These are phyloP conservation scores for Colletotrichum musicola DNA, from an alignment of 2,329 filamentous ascomycete species.

Conservation along the genomic window DNA sequence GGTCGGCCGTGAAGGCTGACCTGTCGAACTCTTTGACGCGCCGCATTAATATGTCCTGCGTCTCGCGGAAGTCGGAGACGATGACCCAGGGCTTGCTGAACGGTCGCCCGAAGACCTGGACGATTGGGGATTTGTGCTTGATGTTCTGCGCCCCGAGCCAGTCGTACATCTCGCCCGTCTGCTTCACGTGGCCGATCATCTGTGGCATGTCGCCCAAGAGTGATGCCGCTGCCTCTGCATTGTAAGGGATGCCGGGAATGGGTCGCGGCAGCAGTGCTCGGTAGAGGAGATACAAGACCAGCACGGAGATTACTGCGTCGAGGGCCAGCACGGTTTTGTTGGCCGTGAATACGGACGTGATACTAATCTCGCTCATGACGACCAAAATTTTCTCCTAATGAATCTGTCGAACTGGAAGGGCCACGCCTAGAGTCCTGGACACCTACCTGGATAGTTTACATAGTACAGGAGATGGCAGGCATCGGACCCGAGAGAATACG, in stretches of 20 bases:
- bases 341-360: background rate
- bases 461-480: no score
- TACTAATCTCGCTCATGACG: background rate
- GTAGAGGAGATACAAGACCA: constrained; percentile 17
- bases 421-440: background rate
- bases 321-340: background rate
- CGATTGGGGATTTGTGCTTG: constrained; percentile 45
- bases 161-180: constrained; percentile 31
- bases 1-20: constrained; percentile 40
- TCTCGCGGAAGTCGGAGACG: constrained; percentile 49
- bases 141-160: constrained; percentile 47
- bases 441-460: no score
- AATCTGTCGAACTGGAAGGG: background rate
- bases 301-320: background rate
- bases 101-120: constrained; percentile 52
- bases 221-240: constrained; percentile 8
- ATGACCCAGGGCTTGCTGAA: constrained; percentile 48
- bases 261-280: constrained; percentile 18
- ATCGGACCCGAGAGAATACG: no score
- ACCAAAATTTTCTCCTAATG: background rate
- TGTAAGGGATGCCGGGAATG: constrained; percentile 32
- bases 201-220: constrained; percentile 31
- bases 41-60: constrained; percentile 49
- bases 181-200: constrained; percentile 13
- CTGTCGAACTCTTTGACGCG: constrained; percentile 51